Evolutionary conservation across 2,329 filamentous ascomycete species (phyloP).

Genomic region (Aureobasidium sp.): DNA sequence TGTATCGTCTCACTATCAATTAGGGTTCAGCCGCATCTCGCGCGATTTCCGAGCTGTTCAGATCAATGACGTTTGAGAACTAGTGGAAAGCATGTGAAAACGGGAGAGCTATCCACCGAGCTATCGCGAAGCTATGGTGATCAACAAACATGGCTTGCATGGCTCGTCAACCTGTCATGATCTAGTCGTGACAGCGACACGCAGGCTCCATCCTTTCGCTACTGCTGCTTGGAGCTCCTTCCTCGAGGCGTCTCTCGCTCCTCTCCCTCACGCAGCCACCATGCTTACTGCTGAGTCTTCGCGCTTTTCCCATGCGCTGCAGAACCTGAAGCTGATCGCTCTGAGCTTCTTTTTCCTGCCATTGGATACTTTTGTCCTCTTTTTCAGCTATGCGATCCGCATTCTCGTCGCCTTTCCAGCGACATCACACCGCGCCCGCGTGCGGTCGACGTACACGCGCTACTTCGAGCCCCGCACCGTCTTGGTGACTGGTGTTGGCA

Average conservation of each 20-base stretch:
- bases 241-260: background rate
- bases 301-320: slow-evolving; percentile 33
- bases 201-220: background rate
- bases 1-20: background rate
- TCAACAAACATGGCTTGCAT: background rate
- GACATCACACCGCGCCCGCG: slow-evolving; percentile 17
- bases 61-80: background rate
- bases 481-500: slow-evolving; percentile 64
- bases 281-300: slow-evolving; percentile 29
- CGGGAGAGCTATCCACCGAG: slow-evolving; percentile 6
- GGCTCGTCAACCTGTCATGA: background rate
- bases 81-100: slow-evolving; percentile 7
- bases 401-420: slow-evolving; percentile 13
- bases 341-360: slow-evolving; percentile 40
- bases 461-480: slow-evolving; percentile 44
- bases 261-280: background rate
- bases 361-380: slow-evolving; percentile 38
- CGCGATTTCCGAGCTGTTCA: background rate
- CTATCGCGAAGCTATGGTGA: slow-evolving; percentile 4
- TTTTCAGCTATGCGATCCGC: slow-evolving; percentile 25
- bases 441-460: slow-evolving; percentile 22
- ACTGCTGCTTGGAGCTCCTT: background rate
- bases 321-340: slow-evolving; percentile 40
- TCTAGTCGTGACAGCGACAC: slow-evolving; percentile 2
- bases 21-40: background rate